Conservation (phyloP, 169 alveolate genomes). For the Cyclospora cayetanensis region DNA sequence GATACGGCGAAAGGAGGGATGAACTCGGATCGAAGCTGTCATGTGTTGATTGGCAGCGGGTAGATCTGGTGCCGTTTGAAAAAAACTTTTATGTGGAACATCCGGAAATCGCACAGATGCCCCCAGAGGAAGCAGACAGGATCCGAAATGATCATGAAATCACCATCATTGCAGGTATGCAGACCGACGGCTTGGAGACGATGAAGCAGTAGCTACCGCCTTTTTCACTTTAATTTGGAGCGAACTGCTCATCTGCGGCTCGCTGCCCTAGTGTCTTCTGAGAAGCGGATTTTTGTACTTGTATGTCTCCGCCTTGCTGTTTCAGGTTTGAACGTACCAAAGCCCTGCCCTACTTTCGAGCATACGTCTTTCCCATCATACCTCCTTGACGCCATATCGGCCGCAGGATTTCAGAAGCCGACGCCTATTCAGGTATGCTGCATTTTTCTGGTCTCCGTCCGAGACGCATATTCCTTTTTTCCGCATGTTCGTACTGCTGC, state of each 20-base stretch:
- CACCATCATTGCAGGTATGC: constrained; percentile 86
- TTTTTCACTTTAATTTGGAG: too few relatives aligned
- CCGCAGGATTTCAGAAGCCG: constrained; percentile 92
- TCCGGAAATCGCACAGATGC: constrained; percentile 84
- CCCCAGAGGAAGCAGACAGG: constrained; percentile 87
- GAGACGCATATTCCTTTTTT: too few relatives aligned
- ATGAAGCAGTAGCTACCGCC: too few relatives aligned
- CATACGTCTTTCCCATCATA: constrained; percentile 95
- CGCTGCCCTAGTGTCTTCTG: too few relatives aligned
- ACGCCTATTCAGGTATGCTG: constrained; percentile 93
- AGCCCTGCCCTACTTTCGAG: constrained; percentile 92
- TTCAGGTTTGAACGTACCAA: constrained; percentile 79
- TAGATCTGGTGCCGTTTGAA: constrained; percentile 90
- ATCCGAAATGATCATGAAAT: constrained; percentile 86
- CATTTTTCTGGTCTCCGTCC: too few relatives aligned
- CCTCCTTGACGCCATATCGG: constrained; percentile 86
- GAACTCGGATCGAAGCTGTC: constrained; percentile 57
- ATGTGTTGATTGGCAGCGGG: constrained; percentile 85
- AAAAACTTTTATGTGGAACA: constrained; percentile 95
- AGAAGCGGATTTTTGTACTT: too few relatives aligned
- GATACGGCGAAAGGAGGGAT: constrained; percentile 3
- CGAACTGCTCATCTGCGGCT: too few relatives aligned
- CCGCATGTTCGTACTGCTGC: too few relatives aligned
- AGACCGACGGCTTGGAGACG: too few relatives aligned
- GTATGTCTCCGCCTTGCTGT: not conserved